phyloP scores from a whole-genome alignment of 768 basidiomycete genomes.

The Kwoniella mangroviensis region DNA sequence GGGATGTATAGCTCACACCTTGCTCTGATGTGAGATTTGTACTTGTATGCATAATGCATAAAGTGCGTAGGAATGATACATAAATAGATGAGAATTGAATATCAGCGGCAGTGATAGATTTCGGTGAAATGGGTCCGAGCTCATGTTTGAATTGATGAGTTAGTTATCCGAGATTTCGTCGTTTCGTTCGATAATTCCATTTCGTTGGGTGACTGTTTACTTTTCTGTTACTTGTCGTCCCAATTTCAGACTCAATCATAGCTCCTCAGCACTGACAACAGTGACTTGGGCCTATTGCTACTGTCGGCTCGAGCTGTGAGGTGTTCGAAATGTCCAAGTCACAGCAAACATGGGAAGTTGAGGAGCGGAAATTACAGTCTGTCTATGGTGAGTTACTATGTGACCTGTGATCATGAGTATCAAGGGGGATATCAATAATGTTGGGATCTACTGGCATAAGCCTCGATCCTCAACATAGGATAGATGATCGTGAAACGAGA shows the following conservation, averaged over 20 bases:
- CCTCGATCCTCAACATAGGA: background rate
- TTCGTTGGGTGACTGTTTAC: background rate
- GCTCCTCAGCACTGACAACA: too few species aligned
- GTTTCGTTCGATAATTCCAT: background rate
- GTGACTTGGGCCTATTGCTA: too few species aligned
- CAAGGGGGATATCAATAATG: background rate
- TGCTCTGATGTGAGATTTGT: background rate
- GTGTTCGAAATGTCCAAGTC: background rate
- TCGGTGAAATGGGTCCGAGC: too few species aligned
- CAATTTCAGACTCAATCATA: too few species aligned
- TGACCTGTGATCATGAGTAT: too few species aligned
- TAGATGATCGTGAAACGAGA: background rate
- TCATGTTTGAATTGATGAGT: too few species aligned
- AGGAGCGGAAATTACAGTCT: constrained; percentile 44
- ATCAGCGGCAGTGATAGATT: background rate
- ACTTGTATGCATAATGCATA: background rate
- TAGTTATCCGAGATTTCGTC: background rate
- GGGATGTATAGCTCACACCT: background rate
- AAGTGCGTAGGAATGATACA: too few species aligned
- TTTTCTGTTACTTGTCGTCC: too few species aligned
- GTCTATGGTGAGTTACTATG: constrained; percentile 40
- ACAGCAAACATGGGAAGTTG: constrained; percentile 33
- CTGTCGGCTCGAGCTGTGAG: too few species aligned
- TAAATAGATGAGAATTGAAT: background rate
- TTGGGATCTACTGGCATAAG: background rate